Evolutionary conservation across 2,329 filamentous ascomycete species (phyloP).

Genomic region (Aspergillus sp.): DNA sequence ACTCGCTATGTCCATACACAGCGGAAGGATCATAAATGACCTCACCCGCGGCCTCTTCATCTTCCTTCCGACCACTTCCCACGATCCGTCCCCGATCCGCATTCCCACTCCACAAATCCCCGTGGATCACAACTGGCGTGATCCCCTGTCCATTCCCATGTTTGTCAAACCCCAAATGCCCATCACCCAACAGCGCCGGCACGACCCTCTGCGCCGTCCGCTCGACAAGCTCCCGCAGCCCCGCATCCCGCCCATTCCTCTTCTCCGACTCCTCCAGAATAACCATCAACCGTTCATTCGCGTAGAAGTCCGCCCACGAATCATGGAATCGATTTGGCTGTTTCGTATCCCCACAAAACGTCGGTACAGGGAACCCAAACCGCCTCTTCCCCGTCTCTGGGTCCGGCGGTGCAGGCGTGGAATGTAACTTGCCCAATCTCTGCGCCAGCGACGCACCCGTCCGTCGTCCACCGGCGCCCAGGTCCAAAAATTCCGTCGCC

Average conservation of each 20-base stretch:
- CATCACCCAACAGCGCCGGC: slow-evolving; percentile 64
- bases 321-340: slow-evolving; percentile 68
- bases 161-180: slow-evolving; percentile 47
- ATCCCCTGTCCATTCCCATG: slow-evolving; percentile 46
- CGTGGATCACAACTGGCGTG: slow-evolving; percentile 74
- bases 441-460: slow-evolving; percentile 51
- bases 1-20: slow-evolving; percentile 82
- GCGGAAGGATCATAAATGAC: slow-evolving; percentile 75
- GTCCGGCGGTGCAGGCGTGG: slow-evolving; percentile 56
- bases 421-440: slow-evolving; percentile 73
- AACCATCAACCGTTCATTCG: slow-evolving; percentile 60
- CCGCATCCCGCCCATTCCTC: slow-evolving; percentile 57
- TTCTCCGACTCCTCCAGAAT: slow-evolving; percentile 53
- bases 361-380: slow-evolving; percentile 80
- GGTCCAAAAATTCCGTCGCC: slow-evolving; percentile 72
- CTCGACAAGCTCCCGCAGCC: slow-evolving; percentile 58
- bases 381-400: slow-evolving; percentile 31
- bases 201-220: slow-evolving; percentile 57
- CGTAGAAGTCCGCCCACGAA: slow-evolving; percentile 82
- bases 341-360: slow-evolving; percentile 75
- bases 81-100: slow-evolving; percentile 58
- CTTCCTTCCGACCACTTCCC: slow-evolving; percentile 26
- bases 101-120: slow-evolving; percentile 92
- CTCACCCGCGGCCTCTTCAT: slow-evolving; percentile 52
- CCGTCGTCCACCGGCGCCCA: slow-evolving; percentile 44